Evolutionary conservation across 345 rosid genomes (phyloP), one percentile per base, ranked within the genome.

Genomic region (Pugionium dolabratum): DNA sequence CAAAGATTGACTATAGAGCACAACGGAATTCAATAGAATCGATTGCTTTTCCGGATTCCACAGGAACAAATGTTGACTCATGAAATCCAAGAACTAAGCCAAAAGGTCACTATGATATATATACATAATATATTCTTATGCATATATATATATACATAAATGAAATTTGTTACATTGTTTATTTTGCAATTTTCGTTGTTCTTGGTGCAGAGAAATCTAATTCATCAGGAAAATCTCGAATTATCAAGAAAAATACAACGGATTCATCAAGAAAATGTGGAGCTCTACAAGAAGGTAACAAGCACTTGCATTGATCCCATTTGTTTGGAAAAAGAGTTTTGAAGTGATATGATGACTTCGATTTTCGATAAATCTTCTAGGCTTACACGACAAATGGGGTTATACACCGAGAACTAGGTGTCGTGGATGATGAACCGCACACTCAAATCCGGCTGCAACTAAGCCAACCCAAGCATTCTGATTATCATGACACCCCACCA

Each of bases 221-320:
- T 51, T 66, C 82, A 81, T 75, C 76, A 83, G 44, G 91, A 89
- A 75, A 86, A 85, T 28, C 37, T 79, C 2, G 81, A 79, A 67
- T 54, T 89, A 69, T 72, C 79, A 32, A 78, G 68, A 64, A 81
- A 81, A 60, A 62, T 82, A 41, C 78, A 84, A 68, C 71, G 74
- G 65, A 54, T 78, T 39, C 40, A 54, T 70, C 84, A 77, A 53
- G 94, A 86, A 82, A 86, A 86, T 32, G 58, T 65, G 45, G 83
- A 75, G 43, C 75, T 86, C 57, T 66, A 60, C 55, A 82, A 66
- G 59, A 83, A 85, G 85, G 94, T 86, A 81, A 41, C 9, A 64
- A 46, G 34, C 9, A 42, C 50, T 30, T 54, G 49, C 26, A 47
- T 32, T 47, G 50, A 58, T 32, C 25, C 18, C 28, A 43, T 65